These are phyloP conservation scores for Agaricus bisporus DNA, from an alignment of 768 basidiomycete genomes.

Conservation along the genomic window DNA sequence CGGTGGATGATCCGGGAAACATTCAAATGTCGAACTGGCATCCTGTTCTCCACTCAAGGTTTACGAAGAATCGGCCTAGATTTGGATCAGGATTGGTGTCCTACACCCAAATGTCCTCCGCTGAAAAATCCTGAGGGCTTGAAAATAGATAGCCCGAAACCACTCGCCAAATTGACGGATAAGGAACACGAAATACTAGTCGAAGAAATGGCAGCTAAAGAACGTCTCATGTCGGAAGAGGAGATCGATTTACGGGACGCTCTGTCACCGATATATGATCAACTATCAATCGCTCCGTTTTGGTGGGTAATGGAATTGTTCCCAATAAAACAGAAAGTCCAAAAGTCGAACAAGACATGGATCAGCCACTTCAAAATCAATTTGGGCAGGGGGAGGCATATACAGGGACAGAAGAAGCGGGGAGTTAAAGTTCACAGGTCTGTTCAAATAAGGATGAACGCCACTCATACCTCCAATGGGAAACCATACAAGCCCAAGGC, in stretches of 20 bases:
- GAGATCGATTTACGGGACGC: slow-evolving; percentile 60
- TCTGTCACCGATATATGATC: slow-evolving; percentile 51
- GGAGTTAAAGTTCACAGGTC: slow-evolving; percentile 42
- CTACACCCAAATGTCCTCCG: slow-evolving; percentile 27
- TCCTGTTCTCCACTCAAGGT: slow-evolving; percentile 45
- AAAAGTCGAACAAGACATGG: slow-evolving; percentile 27
- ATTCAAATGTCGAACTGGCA: slow-evolving; percentile 49
- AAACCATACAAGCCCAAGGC: slow-evolving; percentile 32
- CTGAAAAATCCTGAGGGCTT: slow-evolving; percentile 13
- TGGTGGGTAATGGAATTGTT: slow-evolving; percentile 74
- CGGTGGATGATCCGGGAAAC: slow-evolving; percentile 71
- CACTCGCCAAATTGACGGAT: slow-evolving; percentile 21
- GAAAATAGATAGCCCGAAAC: slow-evolving; percentile 12
- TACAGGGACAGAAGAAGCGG: slow-evolving; percentile 31
- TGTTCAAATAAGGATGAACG: slow-evolving; percentile 51
- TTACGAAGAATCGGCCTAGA: slow-evolving; percentile 31
- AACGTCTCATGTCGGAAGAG: slow-evolving; percentile 51
- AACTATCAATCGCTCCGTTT: slow-evolving; percentile 32
- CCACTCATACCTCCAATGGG: slow-evolving; percentile 28
- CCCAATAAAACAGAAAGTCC: slow-evolving; percentile 35
- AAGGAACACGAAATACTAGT: slow-evolving; percentile 40
- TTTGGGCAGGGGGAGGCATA: slow-evolving; percentile 30
- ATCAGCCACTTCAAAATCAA: slow-evolving; percentile 22
- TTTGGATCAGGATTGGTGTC: slow-evolving; percentile 34
- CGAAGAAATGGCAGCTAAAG: neutral